Conservation (phyloP, 345 rosid species). For the Murraya paniculata region DNA sequence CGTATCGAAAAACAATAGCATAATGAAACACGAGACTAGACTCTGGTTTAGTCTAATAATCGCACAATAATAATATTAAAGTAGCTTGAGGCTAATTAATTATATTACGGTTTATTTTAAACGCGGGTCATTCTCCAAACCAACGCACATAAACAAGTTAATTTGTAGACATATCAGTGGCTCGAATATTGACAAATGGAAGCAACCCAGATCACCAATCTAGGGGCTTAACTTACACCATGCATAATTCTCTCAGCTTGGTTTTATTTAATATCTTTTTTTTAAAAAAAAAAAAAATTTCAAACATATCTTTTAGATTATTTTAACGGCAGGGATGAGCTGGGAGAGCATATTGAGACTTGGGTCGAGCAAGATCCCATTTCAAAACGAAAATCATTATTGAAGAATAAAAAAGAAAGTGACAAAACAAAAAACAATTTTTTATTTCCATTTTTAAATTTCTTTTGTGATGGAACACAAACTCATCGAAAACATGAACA, state of each 20-base stretch:
- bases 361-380: slow-evolving; percentile 38
- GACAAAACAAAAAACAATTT: slow-evolving; percentile 48
- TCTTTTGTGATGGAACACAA: slow-evolving; percentile 5
- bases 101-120: not conserved
- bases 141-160: not conserved
- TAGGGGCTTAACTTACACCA: not conserved
- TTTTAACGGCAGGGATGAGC: slow-evolving; percentile 46
- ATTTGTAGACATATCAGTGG: not conserved
- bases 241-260: not conserved
- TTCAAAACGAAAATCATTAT: slow-evolving; percentile 57
- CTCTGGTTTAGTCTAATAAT: too few species aligned
- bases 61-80: too few species aligned
- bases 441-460: not conserved
- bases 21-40: too few species aligned
- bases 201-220: not conserved
- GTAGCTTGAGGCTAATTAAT: too few species aligned
- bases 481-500: slow-evolving; percentile 29
- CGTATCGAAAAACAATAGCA: too few species aligned
- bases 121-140: not conserved
- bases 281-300: not conserved
- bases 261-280: not conserved
- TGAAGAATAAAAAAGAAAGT: slow-evolving; percentile 66
- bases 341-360: slow-evolving; percentile 51
- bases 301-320: slow-evolving; percentile 4
- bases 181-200: not conserved